Evolutionary conservation across 2,329 filamentous ascomycete genomes (phyloP), one percentile per base, ranked within the genome.

Genomic region (Ceratocystiopsis sp.): DNA sequence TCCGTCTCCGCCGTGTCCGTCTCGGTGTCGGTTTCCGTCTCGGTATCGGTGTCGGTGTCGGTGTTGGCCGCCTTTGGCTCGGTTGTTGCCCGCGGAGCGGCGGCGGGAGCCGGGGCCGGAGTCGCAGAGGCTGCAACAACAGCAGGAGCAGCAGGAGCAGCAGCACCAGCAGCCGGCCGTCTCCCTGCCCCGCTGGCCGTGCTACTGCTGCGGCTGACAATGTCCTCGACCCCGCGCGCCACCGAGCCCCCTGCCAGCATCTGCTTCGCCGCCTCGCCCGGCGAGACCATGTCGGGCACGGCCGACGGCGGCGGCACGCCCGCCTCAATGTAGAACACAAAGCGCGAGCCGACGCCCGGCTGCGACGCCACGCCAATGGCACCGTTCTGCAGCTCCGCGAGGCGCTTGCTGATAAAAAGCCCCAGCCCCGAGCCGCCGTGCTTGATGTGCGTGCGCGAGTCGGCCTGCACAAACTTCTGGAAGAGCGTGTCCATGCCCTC

Each of bases 341-440:
- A 86, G 0, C 75, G 83, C 48, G 76, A 81, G 2, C 82, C 81
- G n/a, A 74, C 69, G 2, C 78, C 80, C 3, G 73, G 66, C 48
- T 74, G 64, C n/a, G 76, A 80, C 2, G 71, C 66, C 7, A 89
- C 78, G 2, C 82, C 83, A 39, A 91, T 86, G 47, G 83, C 77
- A 4, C 84, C 84, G 17, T 82, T 81, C 55, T 87, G 82, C 12
- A 89, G 63, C 55, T 89, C 83, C 0, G 81, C 84, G n/a, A 91
- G 66, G 43, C 83, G 74, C 19, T 81, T 71, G 35, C 78, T 83
- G 49, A 89, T 87, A 57, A 86, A 89, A 0, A 89, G 64, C 0
- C 84, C 84, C 1, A 91, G 67, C 0, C 84, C 84, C 0, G 78
- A 83, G 0, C 84, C 84, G 18, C 83, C 84, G 50, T 89, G 86